phyloP scores from a whole-genome alignment of 2,329 filamentous ascomycete genomes.

The Aspergillus clavatus region DNA sequence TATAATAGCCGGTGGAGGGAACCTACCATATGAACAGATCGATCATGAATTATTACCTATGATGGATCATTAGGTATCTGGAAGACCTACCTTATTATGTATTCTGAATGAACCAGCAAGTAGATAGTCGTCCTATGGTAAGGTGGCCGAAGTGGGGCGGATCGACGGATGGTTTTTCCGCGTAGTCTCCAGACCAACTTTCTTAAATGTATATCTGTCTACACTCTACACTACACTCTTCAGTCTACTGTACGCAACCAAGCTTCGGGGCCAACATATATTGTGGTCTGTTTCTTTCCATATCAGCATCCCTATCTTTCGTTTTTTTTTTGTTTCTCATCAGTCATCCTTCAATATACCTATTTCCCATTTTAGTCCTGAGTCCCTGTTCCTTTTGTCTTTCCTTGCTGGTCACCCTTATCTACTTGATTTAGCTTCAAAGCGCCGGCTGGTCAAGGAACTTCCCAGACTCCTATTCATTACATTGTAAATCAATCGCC shows the following conservation, averaged over 20 bases:
- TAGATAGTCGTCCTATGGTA: no score
- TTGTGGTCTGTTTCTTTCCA: background rate
- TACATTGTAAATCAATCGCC: background rate
- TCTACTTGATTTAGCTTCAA: conserved; percentile 6
- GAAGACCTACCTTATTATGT: no score
- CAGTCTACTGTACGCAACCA: background rate
- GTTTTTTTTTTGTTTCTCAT: conserved; percentile 9
- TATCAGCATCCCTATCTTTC: conserved; percentile 1
- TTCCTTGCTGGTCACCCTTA: background rate
- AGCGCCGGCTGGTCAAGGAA: background rate
- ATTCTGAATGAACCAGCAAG: no score
- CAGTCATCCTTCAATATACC: conserved; percentile 1
- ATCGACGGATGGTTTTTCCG: no score
- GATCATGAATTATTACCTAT: no score
- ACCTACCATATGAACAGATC: no score
- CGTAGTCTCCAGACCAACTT: conserved; percentile 21
- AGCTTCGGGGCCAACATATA: background rate
- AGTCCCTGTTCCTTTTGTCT: background rate
- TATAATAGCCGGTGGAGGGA: no score
- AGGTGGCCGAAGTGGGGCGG: conserved; percentile 12
- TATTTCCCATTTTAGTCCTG: background rate
- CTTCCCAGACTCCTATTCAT: no score
- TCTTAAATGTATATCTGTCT: conserved; percentile 4
- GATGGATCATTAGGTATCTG: no score
- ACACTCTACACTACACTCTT: conserved; percentile 14